These are phyloP conservation scores for Neurospora cerealis DNA, from an alignment of 495 filamentous ascomycete genomes.

Conservation along the genomic window DNA sequence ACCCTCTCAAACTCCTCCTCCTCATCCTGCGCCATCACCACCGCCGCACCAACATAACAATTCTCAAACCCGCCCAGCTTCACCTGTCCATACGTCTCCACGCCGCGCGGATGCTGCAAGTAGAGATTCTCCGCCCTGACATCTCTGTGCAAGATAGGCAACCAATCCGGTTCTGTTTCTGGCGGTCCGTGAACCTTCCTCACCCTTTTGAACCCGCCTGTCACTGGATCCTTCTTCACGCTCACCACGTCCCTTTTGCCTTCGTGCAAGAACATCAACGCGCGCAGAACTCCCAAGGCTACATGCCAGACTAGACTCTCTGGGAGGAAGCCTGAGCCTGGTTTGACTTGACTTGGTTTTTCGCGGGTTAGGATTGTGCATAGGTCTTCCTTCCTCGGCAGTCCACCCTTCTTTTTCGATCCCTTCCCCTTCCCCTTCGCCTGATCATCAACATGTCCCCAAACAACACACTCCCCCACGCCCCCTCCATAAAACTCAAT, in stretches of 20 bases:
- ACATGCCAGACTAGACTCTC: slow-evolving; percentile 39
- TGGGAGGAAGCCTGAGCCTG: slow-evolving; percentile 18
- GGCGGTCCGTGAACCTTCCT: background rate
- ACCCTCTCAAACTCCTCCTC: slow-evolving; percentile 7
- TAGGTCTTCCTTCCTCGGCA: background rate
- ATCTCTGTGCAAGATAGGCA: slow-evolving; percentile 34
- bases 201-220: slow-evolving; percentile 1
- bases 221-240: background rate
- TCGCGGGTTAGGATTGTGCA: background rate
- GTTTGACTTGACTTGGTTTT: background rate
- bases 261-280: slow-evolving; percentile 35
- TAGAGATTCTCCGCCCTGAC: slow-evolving; percentile 34
- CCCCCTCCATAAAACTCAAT: slow-evolving; percentile 7
- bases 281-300: slow-evolving; percentile 24
- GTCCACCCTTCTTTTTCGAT: background rate
- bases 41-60: slow-evolving; percentile 5
- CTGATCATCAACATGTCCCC: background rate
- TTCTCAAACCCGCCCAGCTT: slow-evolving; percentile 36
- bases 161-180: slow-evolving; percentile 27
- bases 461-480: background rate
- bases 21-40: slow-evolving; percentile 16
- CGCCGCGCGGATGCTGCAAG: slow-evolving; percentile 30
- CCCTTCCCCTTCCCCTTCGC: background rate
- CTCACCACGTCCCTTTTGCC: slow-evolving; percentile 17
- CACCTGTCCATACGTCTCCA: slow-evolving; percentile 37